Conservation (phyloP, 179 eudicot species). For the Heliamphora pulchella region DNA sequence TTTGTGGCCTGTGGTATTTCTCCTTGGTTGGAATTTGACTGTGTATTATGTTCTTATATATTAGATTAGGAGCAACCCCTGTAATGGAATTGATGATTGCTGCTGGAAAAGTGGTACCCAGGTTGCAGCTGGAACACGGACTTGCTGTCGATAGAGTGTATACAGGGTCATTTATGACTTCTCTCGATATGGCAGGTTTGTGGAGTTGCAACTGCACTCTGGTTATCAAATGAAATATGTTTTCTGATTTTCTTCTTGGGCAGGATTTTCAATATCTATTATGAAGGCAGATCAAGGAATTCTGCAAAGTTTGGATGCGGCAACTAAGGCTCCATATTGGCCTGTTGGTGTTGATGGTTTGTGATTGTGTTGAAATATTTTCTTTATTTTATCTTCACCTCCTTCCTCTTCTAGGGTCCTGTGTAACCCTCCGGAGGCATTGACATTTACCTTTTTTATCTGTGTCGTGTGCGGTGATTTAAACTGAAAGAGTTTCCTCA, state of each 20-base stretch:
- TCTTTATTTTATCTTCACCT: background rate
- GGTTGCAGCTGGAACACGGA: slow-evolving; percentile 93
- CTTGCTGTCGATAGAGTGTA: slow-evolving; percentile 96
- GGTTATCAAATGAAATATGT: background rate
- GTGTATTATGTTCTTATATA: slow-evolving; percentile 15
- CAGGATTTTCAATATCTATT: slow-evolving; percentile 84
- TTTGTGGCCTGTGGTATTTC: background rate
- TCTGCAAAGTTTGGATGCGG: slow-evolving; percentile 67
- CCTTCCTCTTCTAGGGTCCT: background rate
- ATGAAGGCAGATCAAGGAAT: slow-evolving; percentile 79
- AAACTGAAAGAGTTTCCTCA: background rate
- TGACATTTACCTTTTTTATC: background rate
- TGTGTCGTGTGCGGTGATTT: background rate
- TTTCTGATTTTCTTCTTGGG: slow-evolving; percentile 17
- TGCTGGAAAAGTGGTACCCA: slow-evolving; percentile 89
- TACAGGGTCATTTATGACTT: slow-evolving; percentile 95
- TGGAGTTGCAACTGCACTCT: slow-evolving; percentile 11
- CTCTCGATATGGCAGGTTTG: slow-evolving; percentile 93
- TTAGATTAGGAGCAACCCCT: slow-evolving; percentile 89
- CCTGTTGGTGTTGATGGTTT: slow-evolving; percentile 86
- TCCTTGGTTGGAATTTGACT: background rate
- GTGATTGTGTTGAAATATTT: slow-evolving; percentile 19
- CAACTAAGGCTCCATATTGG: slow-evolving; percentile 92
- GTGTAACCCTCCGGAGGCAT: background rate
- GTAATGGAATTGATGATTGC: slow-evolving; percentile 88